A percentile compares a stretch with the other conserved stretches of the same genome.
Evolutionary conservation across 805 yeast genomes (phyloP).

Genomic region (Blastobotrys robertii): DNA sequence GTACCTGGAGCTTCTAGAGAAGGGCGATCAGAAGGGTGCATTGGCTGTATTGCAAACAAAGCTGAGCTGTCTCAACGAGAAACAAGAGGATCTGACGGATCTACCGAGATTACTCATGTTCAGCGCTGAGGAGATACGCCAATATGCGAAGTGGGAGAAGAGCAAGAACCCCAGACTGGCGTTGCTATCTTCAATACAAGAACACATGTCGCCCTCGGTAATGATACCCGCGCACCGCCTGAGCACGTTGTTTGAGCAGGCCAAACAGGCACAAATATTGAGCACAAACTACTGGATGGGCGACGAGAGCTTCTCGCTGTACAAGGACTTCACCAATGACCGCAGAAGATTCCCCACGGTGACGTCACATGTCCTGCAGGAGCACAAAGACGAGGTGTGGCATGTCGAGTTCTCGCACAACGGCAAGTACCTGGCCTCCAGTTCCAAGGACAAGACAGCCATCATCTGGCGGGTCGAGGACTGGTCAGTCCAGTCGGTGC

Average conservation of each 20-base stretch:
- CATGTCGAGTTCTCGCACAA: conserved; percentile 64
- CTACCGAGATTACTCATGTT: conserved; percentile 25
- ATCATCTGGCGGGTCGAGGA: conserved; percentile 52
- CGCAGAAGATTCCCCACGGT: conserved; percentile 25
- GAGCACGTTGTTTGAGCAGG: conserved; percentile 41
- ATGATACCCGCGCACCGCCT: conserved; percentile 46
- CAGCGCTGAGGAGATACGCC: conserved; percentile 22
- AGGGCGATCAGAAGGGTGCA: conserved; percentile 28
- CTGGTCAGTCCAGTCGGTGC: conserved; percentile 24
- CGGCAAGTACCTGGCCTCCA: conserved; percentile 69
- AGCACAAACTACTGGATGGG: conserved; percentile 20
- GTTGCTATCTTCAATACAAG: conserved; percentile 35
- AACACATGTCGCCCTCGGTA: conserved; percentile 41
- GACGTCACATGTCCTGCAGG: conserved; percentile 36
- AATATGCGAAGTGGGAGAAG: conserved; percentile 27
- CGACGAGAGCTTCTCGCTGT: conserved; percentile 23
- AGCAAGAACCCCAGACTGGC: conserved; percentile 29
- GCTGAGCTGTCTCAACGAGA: conserved; percentile 15
- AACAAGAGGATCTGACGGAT: conserved; percentile 20
- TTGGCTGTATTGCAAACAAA: conserved; percentile 31
- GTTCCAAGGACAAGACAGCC: conserved; percentile 57
- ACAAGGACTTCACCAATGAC: conserved; percentile 29
- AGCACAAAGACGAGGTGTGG: conserved; percentile 77
- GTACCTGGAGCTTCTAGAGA: conserved; percentile 34
- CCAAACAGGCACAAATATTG: conserved; percentile 38